Evolutionary conservation across 2,329 filamentous ascomycete species (phyloP).

Genomic region (Trichoderma sp.): DNA sequence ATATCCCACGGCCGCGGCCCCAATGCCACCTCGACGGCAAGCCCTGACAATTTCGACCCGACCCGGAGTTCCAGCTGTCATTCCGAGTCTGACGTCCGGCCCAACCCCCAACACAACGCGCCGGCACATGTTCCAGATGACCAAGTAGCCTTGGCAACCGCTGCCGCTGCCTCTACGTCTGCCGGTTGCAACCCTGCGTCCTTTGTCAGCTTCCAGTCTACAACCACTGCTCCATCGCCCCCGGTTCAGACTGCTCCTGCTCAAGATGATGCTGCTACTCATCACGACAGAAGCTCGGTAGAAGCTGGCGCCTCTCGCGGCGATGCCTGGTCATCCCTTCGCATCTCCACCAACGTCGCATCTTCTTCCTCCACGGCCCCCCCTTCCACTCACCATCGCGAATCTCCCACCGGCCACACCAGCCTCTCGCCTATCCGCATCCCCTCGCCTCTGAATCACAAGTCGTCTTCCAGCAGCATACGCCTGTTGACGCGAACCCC

Average conservation of each 20-base stretch:
- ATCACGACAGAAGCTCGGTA: background rate
- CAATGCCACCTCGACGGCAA: conserved; percentile 30
- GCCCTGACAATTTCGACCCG: conserved; percentile 16
- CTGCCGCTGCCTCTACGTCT: background rate
- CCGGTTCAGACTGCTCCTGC: conserved; percentile 26
- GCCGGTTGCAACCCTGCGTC: conserved; percentile 30
- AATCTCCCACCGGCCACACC: conserved; percentile 44
- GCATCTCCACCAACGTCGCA: conserved; percentile 45
- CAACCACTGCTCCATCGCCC: conserved; percentile 44
- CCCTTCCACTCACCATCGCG: conserved; percentile 35
- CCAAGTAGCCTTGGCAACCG: conserved; percentile 1
- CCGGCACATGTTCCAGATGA: conserved; percentile 22
- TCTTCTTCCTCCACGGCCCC: conserved; percentile 27
- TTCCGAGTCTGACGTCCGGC: conserved; percentile 19
- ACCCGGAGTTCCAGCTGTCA: conserved; percentile 18
- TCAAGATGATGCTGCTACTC: conserved; percentile 12
- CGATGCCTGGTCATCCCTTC: conserved; percentile 37
- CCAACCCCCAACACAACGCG: conserved; percentile 1
- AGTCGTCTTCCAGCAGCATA: conserved; percentile 42
- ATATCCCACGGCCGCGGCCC: conserved; percentile 36
- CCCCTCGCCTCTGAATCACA: conserved; percentile 37
- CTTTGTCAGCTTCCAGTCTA: conserved; percentile 35
- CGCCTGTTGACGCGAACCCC: conserved; percentile 60
- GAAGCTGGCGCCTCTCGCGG: conserved; percentile 3
- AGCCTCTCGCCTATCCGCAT: conserved; percentile 38